Evolutionary conservation across 345 rosid species (phyloP), one percentile per base, ranked within the genome.

Genomic region (Citropsis articulata): DNA sequence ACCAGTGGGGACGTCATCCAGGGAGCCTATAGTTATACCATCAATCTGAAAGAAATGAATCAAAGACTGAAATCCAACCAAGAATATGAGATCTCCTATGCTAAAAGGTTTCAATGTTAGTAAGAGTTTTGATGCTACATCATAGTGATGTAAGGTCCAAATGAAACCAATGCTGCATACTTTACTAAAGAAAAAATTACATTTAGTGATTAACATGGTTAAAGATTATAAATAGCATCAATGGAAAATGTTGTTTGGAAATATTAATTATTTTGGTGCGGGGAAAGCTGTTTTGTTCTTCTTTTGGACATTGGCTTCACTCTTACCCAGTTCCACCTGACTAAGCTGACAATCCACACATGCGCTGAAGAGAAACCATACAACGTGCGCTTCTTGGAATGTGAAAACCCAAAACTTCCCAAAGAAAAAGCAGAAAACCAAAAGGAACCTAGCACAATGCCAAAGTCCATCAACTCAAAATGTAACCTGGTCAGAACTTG

Each of bases 1-100:
- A 69, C 73, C 91, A 75, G 89, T 81, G 24, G 98, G 93, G 79
- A 92, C 70, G 84, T 95, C 98, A 76, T 93, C 97, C 77, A 95
- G 84, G 73, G 92, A 93, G 75, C 93, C 88, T 66, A 93, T 79
- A 65, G 90, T 89, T 83, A 93, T 86, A 45, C 97, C 96, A 77
- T 92, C 99, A 80, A 88, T 82, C 98, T 93, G 90, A 75, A 87
- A 79, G 78, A 59, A 66, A 82, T 72, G 67, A 81, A 73, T 65
- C 78, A 85, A 71, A 79, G 33, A 81, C 7, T 71, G 63, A 79
- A 82, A 56, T 69, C 70, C 71, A 72, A 31, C 65, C 31, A 67
- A 81, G 80, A 69, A 27, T 28, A 66, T 16, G 68, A 40, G 9
- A 56, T 33, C 66, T 75, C 48, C 45, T 66, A 63, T 5, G 8